These are phyloP conservation scores for Adansonia grandidieri DNA, from an alignment of 441 rosid species.

Conservation along the genomic window DNA sequence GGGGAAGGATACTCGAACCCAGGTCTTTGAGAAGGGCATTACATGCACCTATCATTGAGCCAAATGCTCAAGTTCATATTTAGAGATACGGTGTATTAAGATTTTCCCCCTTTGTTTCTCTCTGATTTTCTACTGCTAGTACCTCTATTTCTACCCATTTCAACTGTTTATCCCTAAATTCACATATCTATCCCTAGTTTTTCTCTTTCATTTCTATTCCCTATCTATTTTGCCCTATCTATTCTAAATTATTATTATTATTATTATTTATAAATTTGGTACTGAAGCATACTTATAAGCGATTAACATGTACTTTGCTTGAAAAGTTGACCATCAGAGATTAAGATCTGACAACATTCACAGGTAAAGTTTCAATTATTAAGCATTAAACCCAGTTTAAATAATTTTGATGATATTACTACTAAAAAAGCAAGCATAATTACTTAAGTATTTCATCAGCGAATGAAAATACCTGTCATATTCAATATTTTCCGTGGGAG, in stretches of 20 bases:
- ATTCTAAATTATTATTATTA: background rate
- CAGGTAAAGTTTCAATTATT: background rate
- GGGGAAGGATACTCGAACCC: background rate
- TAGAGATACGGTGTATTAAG: background rate
- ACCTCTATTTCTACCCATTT: background rate
- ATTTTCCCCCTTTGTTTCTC: background rate
- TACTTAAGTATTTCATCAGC: background rate
- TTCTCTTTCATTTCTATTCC: background rate
- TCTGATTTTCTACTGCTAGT: background rate
- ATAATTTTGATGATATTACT: conserved; percentile 6
- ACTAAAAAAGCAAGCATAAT: background rate
- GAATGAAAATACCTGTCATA: conserved; percentile 65
- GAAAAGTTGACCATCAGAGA: background rate
- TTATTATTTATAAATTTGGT: background rate
- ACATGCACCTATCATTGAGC: background rate
- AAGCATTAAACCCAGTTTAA: background rate
- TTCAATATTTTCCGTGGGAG: conserved; percentile 82
- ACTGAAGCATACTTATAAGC: conserved; percentile 9
- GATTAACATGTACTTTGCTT: background rate
- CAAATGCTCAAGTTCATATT: background rate
- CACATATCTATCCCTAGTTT: background rate
- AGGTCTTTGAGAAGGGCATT: background rate
- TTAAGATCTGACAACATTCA: background rate
- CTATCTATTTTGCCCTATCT: background rate
- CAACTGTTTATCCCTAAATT: background rate